Conservation (phyloP, 1,284 basidiomycete genomes). For the Papiliotrema flavescens region DNA sequence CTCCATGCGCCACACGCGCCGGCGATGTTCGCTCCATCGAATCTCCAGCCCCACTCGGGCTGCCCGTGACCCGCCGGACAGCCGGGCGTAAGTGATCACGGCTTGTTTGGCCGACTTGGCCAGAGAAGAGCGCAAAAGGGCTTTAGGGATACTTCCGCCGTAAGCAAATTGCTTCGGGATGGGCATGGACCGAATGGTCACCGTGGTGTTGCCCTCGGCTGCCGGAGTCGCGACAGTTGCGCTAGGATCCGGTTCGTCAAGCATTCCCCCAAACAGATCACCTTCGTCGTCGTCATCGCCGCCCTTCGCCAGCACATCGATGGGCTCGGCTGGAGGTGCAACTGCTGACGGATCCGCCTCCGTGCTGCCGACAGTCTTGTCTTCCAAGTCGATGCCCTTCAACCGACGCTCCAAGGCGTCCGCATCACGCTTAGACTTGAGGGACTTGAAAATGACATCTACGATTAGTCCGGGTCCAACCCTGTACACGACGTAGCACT, state of each 20-base stretch:
- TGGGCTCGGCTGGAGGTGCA: neutral
- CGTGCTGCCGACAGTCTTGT: conserved; percentile 41
- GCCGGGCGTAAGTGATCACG: conserved; percentile 61
- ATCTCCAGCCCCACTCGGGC: conserved; percentile 68
- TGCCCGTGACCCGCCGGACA: conserved; percentile 67
- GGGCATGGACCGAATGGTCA: conserved; percentile 69
- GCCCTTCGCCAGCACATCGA: neutral
- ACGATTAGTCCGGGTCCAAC: neutral
- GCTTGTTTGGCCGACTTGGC: conserved; percentile 64
- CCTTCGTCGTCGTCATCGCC: conserved; percentile 54
- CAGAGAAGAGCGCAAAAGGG: conserved; percentile 24
- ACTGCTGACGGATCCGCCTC: neutral
- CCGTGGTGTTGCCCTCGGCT: conserved; percentile 55
- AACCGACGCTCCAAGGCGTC: conserved; percentile 58
- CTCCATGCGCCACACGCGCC: conserved; percentile 75
- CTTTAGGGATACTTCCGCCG: conserved; percentile 34
- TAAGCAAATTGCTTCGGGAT: conserved; percentile 73
- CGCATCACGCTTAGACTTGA: conserved; percentile 58
- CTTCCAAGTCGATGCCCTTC: no score
- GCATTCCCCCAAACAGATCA: conserved; percentile 69
- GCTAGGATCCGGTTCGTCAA: conserved; percentile 58
- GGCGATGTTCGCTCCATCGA: conserved; percentile 62
- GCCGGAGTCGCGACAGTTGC: conserved; percentile 33
- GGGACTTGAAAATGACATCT: conserved; percentile 53
- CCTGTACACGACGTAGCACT: conserved; percentile 4